phyloP scores from a whole-genome alignment of 805 yeast species.

The Wickerhamomyces pijperi region DNA sequence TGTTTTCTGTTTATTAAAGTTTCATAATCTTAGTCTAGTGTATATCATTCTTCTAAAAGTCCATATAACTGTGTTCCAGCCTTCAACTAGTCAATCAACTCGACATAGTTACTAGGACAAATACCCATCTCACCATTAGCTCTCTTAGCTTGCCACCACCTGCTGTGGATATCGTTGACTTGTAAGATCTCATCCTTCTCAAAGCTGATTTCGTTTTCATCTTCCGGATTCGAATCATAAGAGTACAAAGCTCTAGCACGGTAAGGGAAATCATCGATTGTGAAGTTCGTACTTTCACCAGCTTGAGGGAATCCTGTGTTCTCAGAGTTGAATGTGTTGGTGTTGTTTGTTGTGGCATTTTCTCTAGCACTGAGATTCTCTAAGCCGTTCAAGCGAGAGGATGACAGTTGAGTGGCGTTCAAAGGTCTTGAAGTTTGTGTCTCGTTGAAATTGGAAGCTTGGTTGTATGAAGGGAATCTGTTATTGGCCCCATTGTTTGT shows the following conservation, averaged over 20 bases:
- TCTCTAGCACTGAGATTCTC: constrained; percentile 33
- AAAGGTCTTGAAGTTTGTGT: constrained; percentile 9
- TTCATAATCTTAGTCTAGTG: too few relatives aligned
- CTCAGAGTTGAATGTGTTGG: constrained; percentile 10
- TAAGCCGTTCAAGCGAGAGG: constrained; percentile 49
- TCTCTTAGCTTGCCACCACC: constrained; percentile 98
- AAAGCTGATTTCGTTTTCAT: constrained; percentile 85
- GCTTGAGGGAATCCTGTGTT: constrained; percentile 11
- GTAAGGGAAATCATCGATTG: constrained; percentile 54
- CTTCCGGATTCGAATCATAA: constrained; percentile 85
- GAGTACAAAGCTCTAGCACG: constrained; percentile 79
- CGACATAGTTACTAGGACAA: constrained; percentile 91
- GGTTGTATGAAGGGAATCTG: constrained; percentile 4
- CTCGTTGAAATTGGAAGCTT: constrained; percentile 4
- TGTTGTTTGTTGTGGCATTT: constrained; percentile 8
- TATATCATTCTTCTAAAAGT: neutral
- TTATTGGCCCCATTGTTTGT: neutral
- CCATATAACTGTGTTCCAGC: neutral
- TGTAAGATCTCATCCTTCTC: constrained; percentile 84
- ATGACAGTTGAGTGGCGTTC: constrained; percentile 28
- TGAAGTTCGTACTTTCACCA: constrained; percentile 12
- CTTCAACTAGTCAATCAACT: constrained; percentile 48
- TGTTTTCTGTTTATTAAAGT: too few relatives aligned
- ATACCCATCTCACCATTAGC: constrained; percentile 89
- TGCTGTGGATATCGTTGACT: constrained; percentile 86